Evolutionary conservation across 179 eudicot genomes (phyloP), one percentile per base, ranked within the genome.

Genomic region (Sideroxylon spinosum): DNA sequence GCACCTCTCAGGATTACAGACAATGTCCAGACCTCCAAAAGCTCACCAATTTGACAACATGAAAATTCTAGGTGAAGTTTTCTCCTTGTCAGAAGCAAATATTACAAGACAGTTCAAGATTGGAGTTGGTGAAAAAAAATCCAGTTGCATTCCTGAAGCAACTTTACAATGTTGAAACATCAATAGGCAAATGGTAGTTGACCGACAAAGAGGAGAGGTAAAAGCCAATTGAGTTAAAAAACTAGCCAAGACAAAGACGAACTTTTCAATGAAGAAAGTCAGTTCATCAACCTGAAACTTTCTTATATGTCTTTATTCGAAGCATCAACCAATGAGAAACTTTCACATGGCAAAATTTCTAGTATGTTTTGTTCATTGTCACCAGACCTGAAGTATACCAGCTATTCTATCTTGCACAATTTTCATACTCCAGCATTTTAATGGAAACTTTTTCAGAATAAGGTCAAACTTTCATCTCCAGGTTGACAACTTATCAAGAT

Each of bases 361-460:
- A 65, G 26, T 49, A 26, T 2, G 73, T 49, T 53, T 64, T 20
- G 19, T 28, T 49, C 22, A 65, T 76, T 11, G 25, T 26, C 79
- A 66, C 79, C 79, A 76, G 71, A 76, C 64, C 29, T 66, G 62
- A 53, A 29, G 63, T 63, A 66, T n/a, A 52, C 46, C 64, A 28
- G 23, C 56, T 49, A 53, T 26, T 64, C 28, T 60, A 63, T 64
- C 22, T 49, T 76, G 73, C 63, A n/a, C 79, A 65, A 19, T 53
- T n/a, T 53, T 61, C 73, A 28, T 4, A 16, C 22, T 62, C 68
- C 78, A 22, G 78, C 79, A 53, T 29, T 52, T 13, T 63, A 52
- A 12, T 28, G 19, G 52, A 52, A 28, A 23, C 0, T 11, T 14
- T 28, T 55, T 28, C 37, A 59, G 37, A 19, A 25, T 5, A 56